Evolutionary conservation across 495 filamentous ascomycete species (phyloP), one percentile per base, ranked within the genome.

Genomic region (Trichoderma virens): DNA sequence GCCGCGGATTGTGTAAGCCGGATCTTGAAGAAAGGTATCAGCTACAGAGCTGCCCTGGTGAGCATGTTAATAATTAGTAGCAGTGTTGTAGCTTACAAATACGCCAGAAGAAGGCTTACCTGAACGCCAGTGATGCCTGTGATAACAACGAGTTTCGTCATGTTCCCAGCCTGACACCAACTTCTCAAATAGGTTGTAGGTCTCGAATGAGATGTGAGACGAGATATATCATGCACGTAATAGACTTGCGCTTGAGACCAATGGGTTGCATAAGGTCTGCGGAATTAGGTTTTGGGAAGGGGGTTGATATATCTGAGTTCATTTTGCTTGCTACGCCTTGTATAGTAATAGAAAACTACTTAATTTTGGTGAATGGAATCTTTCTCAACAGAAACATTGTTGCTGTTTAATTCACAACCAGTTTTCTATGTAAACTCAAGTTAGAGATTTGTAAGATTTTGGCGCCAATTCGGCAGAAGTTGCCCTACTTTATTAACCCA

Each of bases 31-130:
- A 67, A 79, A 80, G 38, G 70, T 65, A 4, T 70, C 65, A 25
- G 72, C 76, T 25, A 81, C 77, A 8, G 75, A 76, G 34, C 73
- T 73, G 65, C 78, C 78, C 65, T 81, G 79, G 63, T 16, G 18
- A 47, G 5, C 18, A 9, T 0, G 43, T 47, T 23, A 47, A n/a
- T 8, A 23, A 47, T 6, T 0, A 20, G 20, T 9, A 20, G 18
- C 4, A 7, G 23, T 7, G 2, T 20, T 3, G 9, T n/a, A 47
- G 20, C n/a, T 25, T 3, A 47, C 2, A 11, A 41, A 41, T 41
- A 16, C 11, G 11, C 18, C 18, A n/a, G 43, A 47, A 18, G 11
- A 43, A 18, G 23, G 8, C 43, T 5, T 5, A 47, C 43, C 20
- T 47, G 43, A 23, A 47, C 43, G 20, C 43, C 43, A 23, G 43